Evolutionary conservation across 2,329 filamentous ascomycete genomes (phyloP), one percentile per base, ranked within the genome.

Genomic region (Rutstroemia sp.): DNA sequence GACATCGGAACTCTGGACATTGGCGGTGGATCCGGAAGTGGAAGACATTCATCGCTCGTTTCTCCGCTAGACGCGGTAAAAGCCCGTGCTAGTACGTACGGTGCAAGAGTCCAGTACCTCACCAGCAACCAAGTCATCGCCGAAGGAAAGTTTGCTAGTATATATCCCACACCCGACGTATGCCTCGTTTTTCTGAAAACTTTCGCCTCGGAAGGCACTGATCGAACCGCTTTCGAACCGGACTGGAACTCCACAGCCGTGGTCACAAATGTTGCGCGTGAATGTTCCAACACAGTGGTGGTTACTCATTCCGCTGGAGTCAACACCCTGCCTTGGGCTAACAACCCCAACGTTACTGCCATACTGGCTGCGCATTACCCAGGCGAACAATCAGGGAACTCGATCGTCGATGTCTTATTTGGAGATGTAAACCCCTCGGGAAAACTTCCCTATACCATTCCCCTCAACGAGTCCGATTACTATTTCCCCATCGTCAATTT

Each of bases 301-400:
- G 76, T 88, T 44, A 78, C 88, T 57, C 84, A 88, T 71, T 80
- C 80, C 10, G 77, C 80, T 7, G 82, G 83, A 1, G 72, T 96
- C 14, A 82, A 84, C n/a, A 80, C 88, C 9, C 10, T 51, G 4
- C 38, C 49, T 65, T 92, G 83, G 77, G 83, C 87, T 65, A 73
- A 87, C 51, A 83, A 84, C 70, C 80, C 82, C 38, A 95, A 94
- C 70, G 79, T 95, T 51, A 90, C 88, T 1, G 89, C 88, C 39
- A 89, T 95, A 54, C 68, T 95, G 2, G 92, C 86, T 78, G 88
- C 87, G 21, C 87, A 87, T 64, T 73, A 89, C 16, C 88, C 89
- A 0, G 90, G 90, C 8, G 84, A 95, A 67, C 87, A 95, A 70
- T 87, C 84, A 12, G 90, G 90, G 46, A 87, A 90, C 67, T 78